Conservation (phyloP, 73 alveolate genomes). For the Tetrahymena malaccensis region DNA sequence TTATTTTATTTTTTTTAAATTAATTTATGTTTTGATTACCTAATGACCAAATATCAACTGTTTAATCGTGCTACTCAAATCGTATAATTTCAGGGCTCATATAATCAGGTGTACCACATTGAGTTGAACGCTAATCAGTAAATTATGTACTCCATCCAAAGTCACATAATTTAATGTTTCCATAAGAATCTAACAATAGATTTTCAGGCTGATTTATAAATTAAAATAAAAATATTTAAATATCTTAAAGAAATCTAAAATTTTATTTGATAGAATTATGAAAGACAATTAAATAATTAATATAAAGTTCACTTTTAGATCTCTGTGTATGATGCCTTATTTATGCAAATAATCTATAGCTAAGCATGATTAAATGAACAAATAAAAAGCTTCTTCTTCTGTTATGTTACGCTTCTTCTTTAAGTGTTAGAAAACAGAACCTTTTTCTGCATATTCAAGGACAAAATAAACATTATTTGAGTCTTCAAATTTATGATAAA, state of each 20-base stretch:
- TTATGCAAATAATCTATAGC: conserved; percentile 35
- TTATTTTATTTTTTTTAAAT: no score
- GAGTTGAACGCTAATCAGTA: conserved; percentile 63
- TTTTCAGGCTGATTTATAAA: conserved; percentile 49
- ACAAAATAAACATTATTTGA: conserved; percentile 23
- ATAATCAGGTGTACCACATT: conserved; percentile 90
- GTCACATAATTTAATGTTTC: conserved; percentile 52
- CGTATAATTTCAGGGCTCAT: conserved; percentile 89
- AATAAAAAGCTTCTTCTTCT: conserved; percentile 31
- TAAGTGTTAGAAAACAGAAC: conserved; percentile 19
- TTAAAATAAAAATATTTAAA: not conserved
- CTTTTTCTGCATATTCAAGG: conserved; percentile 32
- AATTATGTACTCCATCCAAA: conserved; percentile 69
- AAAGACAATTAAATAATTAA: not conserved
- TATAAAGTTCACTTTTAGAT: not conserved
- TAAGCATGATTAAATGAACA: conserved; percentile 25
- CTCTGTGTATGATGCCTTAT: conserved; percentile 25
- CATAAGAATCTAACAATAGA: conserved; percentile 32
- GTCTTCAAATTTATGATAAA: conserved; percentile 39
- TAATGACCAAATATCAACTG: conserved; percentile 87
- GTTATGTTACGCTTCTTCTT: conserved; percentile 8
- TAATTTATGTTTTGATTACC: not conserved
- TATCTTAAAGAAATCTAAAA: not conserved
- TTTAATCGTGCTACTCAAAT: conserved; percentile 70
- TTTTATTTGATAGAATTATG: not conserved